Percentiles rank a stretch among this genome's conserved stretches.
These are phyloP conservation scores for Suhomyces bribrorum DNA, from an alignment of 1,139 yeast species.

Conservation along the genomic window DNA sequence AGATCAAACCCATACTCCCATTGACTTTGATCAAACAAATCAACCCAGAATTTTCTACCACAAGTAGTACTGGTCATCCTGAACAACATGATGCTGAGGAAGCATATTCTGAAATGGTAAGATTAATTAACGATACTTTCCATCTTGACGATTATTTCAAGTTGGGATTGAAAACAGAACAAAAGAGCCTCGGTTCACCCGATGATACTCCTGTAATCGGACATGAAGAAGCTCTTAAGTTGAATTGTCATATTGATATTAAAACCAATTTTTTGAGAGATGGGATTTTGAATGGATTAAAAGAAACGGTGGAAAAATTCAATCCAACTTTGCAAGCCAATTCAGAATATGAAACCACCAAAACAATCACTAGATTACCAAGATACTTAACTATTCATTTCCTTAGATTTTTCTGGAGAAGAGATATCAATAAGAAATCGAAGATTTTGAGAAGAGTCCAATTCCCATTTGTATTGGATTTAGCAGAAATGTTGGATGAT, in stretches of 20 bases:
- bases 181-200: slow-evolving; percentile 59
- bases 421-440: slow-evolving; percentile 86
- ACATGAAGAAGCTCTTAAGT: slow-evolving; percentile 61
- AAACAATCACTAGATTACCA: slow-evolving; percentile 78
- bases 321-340: slow-evolving; percentile 69
- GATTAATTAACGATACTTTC: slow-evolving; percentile 51
- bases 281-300: slow-evolving; percentile 75
- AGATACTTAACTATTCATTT: slow-evolving; percentile 87
- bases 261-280: slow-evolving; percentile 86
- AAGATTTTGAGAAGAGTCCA: slow-evolving; percentile 91
- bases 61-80: slow-evolving; percentile 64
- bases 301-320: slow-evolving; percentile 75
- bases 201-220: slow-evolving; percentile 54
- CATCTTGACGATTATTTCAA: slow-evolving; percentile 60
- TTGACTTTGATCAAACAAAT: slow-evolving; percentile 61
- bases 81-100: slow-evolving; percentile 99
- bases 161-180: slow-evolving; percentile 61
- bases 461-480: slow-evolving; percentile 90
- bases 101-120: slow-evolving; percentile 78
- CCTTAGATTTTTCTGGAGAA: slow-evolving; percentile 94
- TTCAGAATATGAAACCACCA: slow-evolving; percentile 67
- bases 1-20: slow-evolving; percentile 54
- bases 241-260: slow-evolving; percentile 85
- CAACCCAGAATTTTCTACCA: slow-evolving; percentile 89
- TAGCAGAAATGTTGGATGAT: slow-evolving; percentile 81